Evolutionary conservation across 805 yeast species (phyloP), one percentile per base, ranked within the genome.

Genomic region (Pichia kluyveri): DNA sequence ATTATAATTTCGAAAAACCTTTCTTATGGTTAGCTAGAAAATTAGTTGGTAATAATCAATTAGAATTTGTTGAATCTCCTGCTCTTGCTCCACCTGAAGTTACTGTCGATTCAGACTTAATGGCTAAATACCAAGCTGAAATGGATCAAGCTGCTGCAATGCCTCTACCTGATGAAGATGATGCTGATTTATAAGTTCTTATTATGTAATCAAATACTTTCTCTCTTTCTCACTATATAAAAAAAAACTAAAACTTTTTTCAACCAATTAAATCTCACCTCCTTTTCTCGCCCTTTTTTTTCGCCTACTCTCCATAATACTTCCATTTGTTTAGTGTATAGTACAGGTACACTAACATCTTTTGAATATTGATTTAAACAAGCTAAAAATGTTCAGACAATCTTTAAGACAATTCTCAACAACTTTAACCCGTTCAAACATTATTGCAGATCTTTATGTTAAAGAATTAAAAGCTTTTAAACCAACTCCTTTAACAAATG

Each of bases 41-140:
- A 77, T 82, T 93, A 65, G 96, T 88, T 59, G 99, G 98, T 73
- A 88, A 91, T 82, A 91, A 96, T 55, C 89, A 86, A 72, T 82
- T 93, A 66, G 99, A 93, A 77, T 93, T 93, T 66, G 99, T 95
- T 63, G 98, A 95, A 62, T 86, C 98, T 55, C 99, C 99, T 61
- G 99, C 99, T 59, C 82, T 93, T 73, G 97, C 96, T 67, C 99
- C 99, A 63, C 98, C 99, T 67, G 99, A 93, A 80, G 98, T 91
- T 61, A 85, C 83, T 69, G 97, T 93, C 65, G 99, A 93, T 68
- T 87, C 86, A 61, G 93, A 84, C 65, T 81, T 93, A 76, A 88
- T 93, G 97, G 85, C 82, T 76, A 90, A 91, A 77, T 93, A 93
- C 80, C 96, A 93, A 80, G 95, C 89, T 69, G 99, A 93, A 79